Conservation (phyloP, 1,284 basidiomycete species). For the Lentinus polychrous region DNA sequence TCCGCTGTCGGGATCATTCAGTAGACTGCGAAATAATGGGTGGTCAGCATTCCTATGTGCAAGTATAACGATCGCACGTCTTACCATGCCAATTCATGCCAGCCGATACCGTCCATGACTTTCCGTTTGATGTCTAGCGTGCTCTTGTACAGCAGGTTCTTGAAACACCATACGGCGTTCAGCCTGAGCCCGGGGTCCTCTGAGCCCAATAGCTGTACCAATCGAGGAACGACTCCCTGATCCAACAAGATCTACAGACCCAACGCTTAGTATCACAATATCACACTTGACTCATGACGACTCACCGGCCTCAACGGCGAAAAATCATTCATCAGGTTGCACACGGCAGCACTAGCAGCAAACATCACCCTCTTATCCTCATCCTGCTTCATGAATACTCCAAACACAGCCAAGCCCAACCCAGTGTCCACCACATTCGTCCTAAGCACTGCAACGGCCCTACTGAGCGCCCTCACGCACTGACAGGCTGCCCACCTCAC, state of each 20-base stretch:
- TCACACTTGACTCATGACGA: slow-evolving; percentile 10
- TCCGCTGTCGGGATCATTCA: slow-evolving; percentile 40
- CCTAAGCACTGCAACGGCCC: slow-evolving; percentile 71
- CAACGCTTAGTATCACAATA: slow-evolving; percentile 1
- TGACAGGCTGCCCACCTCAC: slow-evolving; percentile 84
- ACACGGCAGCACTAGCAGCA: slow-evolving; percentile 71
- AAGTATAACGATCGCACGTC: slow-evolving; percentile 18
- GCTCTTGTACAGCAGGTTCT: slow-evolving; percentile 69
- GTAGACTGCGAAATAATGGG: slow-evolving; percentile 29
- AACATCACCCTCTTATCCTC: slow-evolving; percentile 68
- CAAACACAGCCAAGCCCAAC: slow-evolving; percentile 63
- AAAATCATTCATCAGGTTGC: slow-evolving; percentile 83
- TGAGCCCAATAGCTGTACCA: slow-evolving; percentile 49
- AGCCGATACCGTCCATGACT: slow-evolving; percentile 61
- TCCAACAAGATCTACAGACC: slow-evolving; percentile 49
- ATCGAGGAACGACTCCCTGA: slow-evolving; percentile 54
- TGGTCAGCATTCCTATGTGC: background rate
- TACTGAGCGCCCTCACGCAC: slow-evolving; percentile 72
- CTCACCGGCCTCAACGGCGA: slow-evolving; percentile 71
- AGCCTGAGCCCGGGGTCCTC: slow-evolving; percentile 52
- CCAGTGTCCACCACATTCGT: slow-evolving; percentile 82
- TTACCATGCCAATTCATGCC: slow-evolving; percentile 47
- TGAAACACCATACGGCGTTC: slow-evolving; percentile 76
- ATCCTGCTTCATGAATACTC: slow-evolving; percentile 44
- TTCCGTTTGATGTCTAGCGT: slow-evolving; percentile 48